Conservation (phyloP, 2,329 filamentous ascomycete genomes). For the Arthroderma sp. region DNA sequence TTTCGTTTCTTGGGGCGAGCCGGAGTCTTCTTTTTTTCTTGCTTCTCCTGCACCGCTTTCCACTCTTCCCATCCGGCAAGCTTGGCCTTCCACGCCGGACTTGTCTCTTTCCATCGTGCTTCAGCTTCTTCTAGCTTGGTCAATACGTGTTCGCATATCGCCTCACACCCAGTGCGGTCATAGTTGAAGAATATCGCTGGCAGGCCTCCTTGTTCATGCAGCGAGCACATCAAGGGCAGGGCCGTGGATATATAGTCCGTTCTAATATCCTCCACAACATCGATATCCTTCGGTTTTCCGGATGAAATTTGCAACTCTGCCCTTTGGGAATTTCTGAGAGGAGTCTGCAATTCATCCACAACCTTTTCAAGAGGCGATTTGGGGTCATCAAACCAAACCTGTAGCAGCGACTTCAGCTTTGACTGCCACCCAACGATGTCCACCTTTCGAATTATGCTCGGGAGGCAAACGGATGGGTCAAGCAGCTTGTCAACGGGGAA, state of each 20-base stretch:
- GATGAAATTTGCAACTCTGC: conserved; percentile 11
- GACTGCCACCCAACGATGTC: conserved; percentile 55
- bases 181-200: conserved; percentile 70
- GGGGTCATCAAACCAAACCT: conserved; percentile 45
- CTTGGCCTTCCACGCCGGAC: conserved; percentile 47
- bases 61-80: conserved; percentile 45
- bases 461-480: conserved; percentile 37
- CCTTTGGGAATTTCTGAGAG: conserved; percentile 3
- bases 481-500: conserved; percentile 41
- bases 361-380: conserved; percentile 41
- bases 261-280: conserved; percentile 2
- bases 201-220: conserved; percentile 52
- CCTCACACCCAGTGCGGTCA: conserved; percentile 52
- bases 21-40: conserved; percentile 22
- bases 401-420: conserved; percentile 45
- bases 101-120: conserved; percentile 42
- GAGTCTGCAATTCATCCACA: conserved; percentile 34
- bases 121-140: conserved; percentile 44
- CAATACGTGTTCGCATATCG: conserved; percentile 40
- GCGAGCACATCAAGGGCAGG: conserved; percentile 45
- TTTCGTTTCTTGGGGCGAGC: conserved; percentile 19
- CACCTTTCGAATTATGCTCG: conserved; percentile 46
- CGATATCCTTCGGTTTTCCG: conserved; percentile 9
- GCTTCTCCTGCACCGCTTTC: conserved; percentile 33
- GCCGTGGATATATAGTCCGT: conserved; percentile 27